Base-by-base conservation (phyloP, 2,329 filamentous ascomycete genomes). In the Neocatenulostroma microsporum region DNA sequence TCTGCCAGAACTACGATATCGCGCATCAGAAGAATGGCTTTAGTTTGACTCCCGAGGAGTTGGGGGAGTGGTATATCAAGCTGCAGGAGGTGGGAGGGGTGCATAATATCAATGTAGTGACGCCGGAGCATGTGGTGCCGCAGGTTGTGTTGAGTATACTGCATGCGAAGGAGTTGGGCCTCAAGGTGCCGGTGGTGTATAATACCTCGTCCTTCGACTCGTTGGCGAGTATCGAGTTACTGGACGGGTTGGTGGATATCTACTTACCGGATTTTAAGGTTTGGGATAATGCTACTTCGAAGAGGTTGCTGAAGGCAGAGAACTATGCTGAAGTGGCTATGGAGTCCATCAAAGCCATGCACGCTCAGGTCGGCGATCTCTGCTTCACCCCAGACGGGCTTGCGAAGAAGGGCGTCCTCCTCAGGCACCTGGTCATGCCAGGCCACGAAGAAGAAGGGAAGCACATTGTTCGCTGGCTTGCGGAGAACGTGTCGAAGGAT, bases 221-320 rank as follows among this genome's bases (percentile, higher is more conserved):
- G 1, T 63, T 81, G 1, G 78, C 76, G 2, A 86, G 80, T 1
- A 65, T 93, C 1, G 62, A 76, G 41, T 67, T 91, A 7, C 72
- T 93, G 49, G 79, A 91, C 49, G 84, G 84, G 0, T 64, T 93
- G 19, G 76, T 91, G 0, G 84, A 91, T 56, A 86, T 93, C 30
- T 93, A 91, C 55, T 67, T 93, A n/a, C 81, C 84, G 0, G 84
- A 93, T 55, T 91, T 91, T 67, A 91, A 93, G 58, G 76, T 88
- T 8, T 91, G 83, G 84, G 73, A 73, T 19, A 59, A 69, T 2
- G 64, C 59, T 15, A 80, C 82, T 1, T 81, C 81, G 14, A 80
- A 73, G 49, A 69, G 84, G 9, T 63, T 91, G 21, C 69, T 91
- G 23, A 93, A 93, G 57, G 81, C 82, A 3, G 80, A 85, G 30